Evolutionary conservation across 768 basidiomycete species (phyloP).

Genomic region (Tylopilus rubrobrunneus): DNA sequence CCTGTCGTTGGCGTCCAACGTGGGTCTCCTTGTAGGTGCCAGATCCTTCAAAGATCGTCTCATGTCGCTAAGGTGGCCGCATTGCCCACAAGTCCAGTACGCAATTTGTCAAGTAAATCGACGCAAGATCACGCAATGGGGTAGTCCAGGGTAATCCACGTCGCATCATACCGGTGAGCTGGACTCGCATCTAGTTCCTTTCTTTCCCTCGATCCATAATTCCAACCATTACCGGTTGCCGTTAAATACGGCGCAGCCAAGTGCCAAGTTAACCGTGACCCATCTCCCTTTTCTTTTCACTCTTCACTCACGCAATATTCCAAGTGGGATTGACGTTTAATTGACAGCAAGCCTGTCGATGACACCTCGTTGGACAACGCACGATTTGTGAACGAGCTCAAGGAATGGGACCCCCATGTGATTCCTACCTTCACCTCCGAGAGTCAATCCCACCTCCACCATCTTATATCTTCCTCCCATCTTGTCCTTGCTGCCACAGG

Average conservation of each 20-base stretch:
- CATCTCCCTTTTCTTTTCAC: not conserved
- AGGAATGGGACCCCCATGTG: constrained; percentile 47
- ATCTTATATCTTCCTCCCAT: constrained; percentile 84
- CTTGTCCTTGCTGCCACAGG: constrained; percentile 67
- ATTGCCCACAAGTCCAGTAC: not conserved
- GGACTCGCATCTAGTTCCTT: not conserved
- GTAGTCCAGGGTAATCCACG: not conserved
- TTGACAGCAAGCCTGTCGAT: not conserved
- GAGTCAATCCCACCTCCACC: constrained; percentile 37
- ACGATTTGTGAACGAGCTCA: not conserved
- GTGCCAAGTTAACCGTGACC: not conserved
- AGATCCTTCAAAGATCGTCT: constrained; percentile 16
- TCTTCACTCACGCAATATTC: not conserved
- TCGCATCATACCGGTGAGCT: constrained; percentile 8
- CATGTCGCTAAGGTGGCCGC: not conserved
- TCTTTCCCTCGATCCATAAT: not conserved
- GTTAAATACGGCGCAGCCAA: constrained; percentile 5
- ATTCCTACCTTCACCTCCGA: constrained; percentile 48
- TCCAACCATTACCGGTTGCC: not conserved
- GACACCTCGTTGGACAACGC: not conserved
- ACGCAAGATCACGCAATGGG: constrained; percentile 34
- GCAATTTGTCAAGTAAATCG: constrained; percentile 5
- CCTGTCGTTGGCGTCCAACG: constrained; percentile 47
- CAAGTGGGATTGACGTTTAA: constrained; percentile 16
- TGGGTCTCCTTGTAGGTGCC: constrained; percentile 50